These are phyloP conservation scores for Umbellularia californica DNA, from an alignment of 164 flowering plant species.

Conservation along the genomic window DNA sequence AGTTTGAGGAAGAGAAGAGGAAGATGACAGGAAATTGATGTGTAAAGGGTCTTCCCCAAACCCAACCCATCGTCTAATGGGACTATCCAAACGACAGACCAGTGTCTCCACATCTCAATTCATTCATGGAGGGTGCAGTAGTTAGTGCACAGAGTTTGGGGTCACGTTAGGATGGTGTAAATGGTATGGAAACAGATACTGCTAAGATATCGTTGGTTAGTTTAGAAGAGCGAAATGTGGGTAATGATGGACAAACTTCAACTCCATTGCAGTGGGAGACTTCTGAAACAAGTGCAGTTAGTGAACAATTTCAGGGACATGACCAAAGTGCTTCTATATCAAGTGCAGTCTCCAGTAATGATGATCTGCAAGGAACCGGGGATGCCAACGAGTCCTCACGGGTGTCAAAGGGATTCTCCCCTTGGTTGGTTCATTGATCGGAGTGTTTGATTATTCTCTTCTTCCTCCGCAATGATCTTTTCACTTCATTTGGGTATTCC, in stretches of 20 bases:
- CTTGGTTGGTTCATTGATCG: too few species aligned
- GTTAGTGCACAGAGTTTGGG: neutral
- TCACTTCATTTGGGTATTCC: too few species aligned
- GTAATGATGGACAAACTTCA: neutral
- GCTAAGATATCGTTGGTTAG: neutral
- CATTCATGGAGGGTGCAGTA: neutral
- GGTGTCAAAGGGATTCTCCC: neutral
- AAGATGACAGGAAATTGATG: too few species aligned
- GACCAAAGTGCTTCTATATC: conserved; percentile 3
- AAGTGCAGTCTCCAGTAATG: conserved; percentile 6
- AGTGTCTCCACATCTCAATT: neutral
- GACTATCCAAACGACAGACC: neutral
- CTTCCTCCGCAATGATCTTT: too few species aligned
- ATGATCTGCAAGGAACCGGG: neutral
- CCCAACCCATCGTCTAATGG: neutral
- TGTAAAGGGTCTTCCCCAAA: too few species aligned
- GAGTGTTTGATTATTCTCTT: too few species aligned
- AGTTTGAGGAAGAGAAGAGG: too few species aligned
- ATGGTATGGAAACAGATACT: neutral
- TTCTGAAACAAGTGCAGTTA: neutral
- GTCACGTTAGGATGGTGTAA: neutral
- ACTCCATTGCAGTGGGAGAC: neutral
- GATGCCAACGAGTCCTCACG: neutral
- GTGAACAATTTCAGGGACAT: conserved; percentile 3
- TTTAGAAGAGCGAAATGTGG: conserved; percentile 5